These are phyloP conservation scores for Ramularia collo-cygni DNA, from an alignment of 2,329 filamentous ascomycete genomes.

Conservation along the genomic window DNA sequence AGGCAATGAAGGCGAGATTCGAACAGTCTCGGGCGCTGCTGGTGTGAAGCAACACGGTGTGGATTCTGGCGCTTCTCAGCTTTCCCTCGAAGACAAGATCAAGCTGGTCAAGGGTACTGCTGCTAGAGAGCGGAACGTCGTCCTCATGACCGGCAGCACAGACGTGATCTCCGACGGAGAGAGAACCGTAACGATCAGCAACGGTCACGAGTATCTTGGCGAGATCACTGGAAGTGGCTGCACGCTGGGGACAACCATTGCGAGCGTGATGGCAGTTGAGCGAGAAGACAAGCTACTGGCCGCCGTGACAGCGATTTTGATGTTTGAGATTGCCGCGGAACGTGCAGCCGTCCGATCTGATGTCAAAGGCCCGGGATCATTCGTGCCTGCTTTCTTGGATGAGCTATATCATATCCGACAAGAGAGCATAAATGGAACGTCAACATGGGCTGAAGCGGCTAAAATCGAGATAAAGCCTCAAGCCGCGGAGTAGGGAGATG, in stretches of 20 bases:
- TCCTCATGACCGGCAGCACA: slow-evolving; percentile 73
- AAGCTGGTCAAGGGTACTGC: slow-evolving; percentile 61
- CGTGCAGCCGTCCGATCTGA: slow-evolving; percentile 49
- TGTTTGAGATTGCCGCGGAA: slow-evolving; percentile 75
- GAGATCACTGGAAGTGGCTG: slow-evolving; percentile 72
- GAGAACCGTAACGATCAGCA: slow-evolving; percentile 60
- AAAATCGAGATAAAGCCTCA: slow-evolving; percentile 35
- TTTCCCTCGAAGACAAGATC: slow-evolving; percentile 50
- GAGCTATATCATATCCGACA: slow-evolving; percentile 49
- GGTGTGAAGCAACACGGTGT: slow-evolving; percentile 67
- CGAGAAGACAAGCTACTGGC: slow-evolving; percentile 62
- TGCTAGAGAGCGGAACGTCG: slow-evolving; percentile 58
- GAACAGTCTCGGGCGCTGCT: slow-evolving; percentile 57
- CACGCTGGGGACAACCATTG: slow-evolving; percentile 73
- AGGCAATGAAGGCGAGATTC: slow-evolving; percentile 86
- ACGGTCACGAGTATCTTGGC: slow-evolving; percentile 68
- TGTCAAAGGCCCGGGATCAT: slow-evolving; percentile 75
- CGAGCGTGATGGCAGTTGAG: slow-evolving; percentile 63
- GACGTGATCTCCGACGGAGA: slow-evolving; percentile 73
- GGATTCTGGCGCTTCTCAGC: slow-evolving; percentile 60
- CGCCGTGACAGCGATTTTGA: slow-evolving; percentile 63
- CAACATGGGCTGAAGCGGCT: slow-evolving; percentile 47
- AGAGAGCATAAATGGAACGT: slow-evolving; percentile 43
- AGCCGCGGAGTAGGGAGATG: too few relatives aligned
- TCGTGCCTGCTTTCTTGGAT: slow-evolving; percentile 80